Evolutionary conservation across 2,329 filamentous ascomycete genomes (phyloP), one percentile per base, ranked within the genome.

Genomic region (Clarireedia paspali): DNA sequence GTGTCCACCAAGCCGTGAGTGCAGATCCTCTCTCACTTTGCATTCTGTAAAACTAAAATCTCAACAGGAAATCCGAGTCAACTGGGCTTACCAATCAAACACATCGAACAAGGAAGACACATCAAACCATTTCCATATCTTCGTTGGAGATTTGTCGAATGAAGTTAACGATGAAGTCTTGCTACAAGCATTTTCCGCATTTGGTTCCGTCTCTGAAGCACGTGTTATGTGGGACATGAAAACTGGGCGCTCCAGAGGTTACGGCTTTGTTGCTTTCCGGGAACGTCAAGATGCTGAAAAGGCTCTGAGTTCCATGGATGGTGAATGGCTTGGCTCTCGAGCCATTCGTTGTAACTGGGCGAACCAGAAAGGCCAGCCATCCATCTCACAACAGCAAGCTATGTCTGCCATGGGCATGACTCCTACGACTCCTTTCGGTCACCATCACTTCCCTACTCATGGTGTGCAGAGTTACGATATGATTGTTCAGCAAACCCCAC

Each of bases 141-240:
- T 99, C 65, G 94, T 99, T 56, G 94, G 94, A 59, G 94, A 99
- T 70, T 75, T 99, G 56, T 96, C 91, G 66, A 99, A 99, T 69
- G 94, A 99, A 73, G 94, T 99, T 71, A 99, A 99, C 67, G 94
- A 99, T 66, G 94, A 99, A 69, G 84, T 96, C 52, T 80, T 99
- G 23, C 78, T 88, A 15, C 91, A 96, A 73, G 94, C 94, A 12
- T 99, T 99, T 74, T 95, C 90, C 48, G 90, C 90, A 46, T 99
- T 97, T 71, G 94, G 94, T 42, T 89, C 85, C 12, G 91, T 99
- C 49, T 99, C 94, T 2, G 94, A 99, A 74, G 94, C 94, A 58
- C 91, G 94, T 67, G 94, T 99, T 62, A 99, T 99, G 94, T 99
- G 94, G 94, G 94, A 99, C 72, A 99, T 99, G 94, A 99, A 99